Evolutionary conservation across 2,329 filamentous ascomycete genomes (phyloP), one percentile per base, ranked within the genome.

Genomic region (Aplosporella prunicola): DNA sequence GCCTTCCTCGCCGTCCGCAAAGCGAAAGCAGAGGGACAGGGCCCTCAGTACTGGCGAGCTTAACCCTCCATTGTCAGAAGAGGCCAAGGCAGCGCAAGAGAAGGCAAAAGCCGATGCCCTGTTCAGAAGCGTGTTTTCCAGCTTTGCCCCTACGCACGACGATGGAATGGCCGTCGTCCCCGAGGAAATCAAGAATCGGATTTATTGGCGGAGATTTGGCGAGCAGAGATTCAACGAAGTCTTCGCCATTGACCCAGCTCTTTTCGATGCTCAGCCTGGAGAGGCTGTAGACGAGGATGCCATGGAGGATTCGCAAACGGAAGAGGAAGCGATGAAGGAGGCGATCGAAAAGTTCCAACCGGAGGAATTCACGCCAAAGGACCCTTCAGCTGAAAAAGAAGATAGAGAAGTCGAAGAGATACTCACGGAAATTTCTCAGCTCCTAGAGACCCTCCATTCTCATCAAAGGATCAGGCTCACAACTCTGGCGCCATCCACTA

Each of bases 391-490:
- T 34, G 57, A 57, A 3, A 63, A 68, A 40, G 61, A 70, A 22
- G 72, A 78, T 18, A 74, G 76, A 49, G 76, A 80, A 34, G 67
- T 71, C 2, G 75, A 82, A n/a, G 78, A 83, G 34, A 64, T 86
- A 25, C 68, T 89, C 17, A 68, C 76, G 41, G 79, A 84, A 29
- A 80, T 87, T 22, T 82, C 80, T 2, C 81, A 86, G 50, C 66
- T 87, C 47, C 74, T 89, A 35, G 76, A 86, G 55, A 86, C 81
- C 2, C 65, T 89, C 8, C 70, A 82, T 14, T 89, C 83, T 0
- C 80, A 84, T 55, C 83, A 89, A 60, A 75, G 81, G 45, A 87
- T 85, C 53, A 80, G 83, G 42, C 83, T 86, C 50, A 69, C 82
- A 29, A 76, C 76, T 2, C 59, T 86, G 15, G 74, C 76, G 5